phyloP scores from a whole-genome alignment of 768 basidiomycete genomes.

The Trametes meyenii region DNA sequence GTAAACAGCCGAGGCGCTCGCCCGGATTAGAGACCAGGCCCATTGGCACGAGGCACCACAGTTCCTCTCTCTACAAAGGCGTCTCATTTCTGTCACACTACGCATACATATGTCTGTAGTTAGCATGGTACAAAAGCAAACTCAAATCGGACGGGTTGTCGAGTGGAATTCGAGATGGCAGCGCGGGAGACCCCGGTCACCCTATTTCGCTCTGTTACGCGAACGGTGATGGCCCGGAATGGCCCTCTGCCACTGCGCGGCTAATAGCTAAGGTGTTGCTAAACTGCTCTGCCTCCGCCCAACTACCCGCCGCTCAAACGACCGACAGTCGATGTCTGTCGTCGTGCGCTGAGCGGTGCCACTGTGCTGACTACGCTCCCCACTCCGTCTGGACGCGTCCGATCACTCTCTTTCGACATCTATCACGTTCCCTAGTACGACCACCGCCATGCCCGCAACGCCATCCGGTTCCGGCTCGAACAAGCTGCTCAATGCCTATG shows the following conservation, averaged over 20 bases:
- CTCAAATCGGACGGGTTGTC: too few species aligned
- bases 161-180: too few species aligned
- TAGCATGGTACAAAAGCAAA: too few species aligned
- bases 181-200: conserved; percentile 8
- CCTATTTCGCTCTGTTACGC: conserved; percentile 7
- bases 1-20: too few species aligned
- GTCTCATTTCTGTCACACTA: too few species aligned
- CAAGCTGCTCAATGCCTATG: conserved; percentile 35
- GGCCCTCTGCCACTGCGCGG: conserved; percentile 14
- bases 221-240: conserved; percentile 5
- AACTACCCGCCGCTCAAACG: conserved; percentile 22
- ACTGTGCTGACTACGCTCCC: conserved; percentile 6
- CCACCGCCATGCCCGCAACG: conserved; percentile 17
- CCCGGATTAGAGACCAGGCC: too few species aligned
- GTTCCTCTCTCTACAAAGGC: too few species aligned
- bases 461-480: conserved; percentile 27
- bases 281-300: conserved; percentile 18
- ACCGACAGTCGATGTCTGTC: conserved; percentile 22
- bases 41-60: neutral
- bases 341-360: conserved; percentile 21
- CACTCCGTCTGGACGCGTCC: conserved; percentile 9
- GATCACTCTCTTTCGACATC: conserved; percentile 15
- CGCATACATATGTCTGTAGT: too few species aligned
- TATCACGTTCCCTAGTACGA: conserved; percentile 22
- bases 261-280: conserved; percentile 17